Evolutionary conservation across 2,329 filamentous ascomycete genomes (phyloP).

Genomic region (Gyromitra esculenta): DNA sequence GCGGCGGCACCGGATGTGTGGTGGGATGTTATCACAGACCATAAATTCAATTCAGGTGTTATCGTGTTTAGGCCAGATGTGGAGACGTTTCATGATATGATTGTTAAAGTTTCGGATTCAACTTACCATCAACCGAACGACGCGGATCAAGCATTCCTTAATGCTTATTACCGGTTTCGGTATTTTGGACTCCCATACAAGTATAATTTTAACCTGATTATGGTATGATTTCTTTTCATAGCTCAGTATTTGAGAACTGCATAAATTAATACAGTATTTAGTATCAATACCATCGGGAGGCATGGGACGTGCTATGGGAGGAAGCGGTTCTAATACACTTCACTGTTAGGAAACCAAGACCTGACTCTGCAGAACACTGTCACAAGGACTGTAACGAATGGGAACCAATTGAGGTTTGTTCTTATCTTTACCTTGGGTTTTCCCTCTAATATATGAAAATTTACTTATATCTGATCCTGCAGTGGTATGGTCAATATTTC

Average conservation of each 20-base stretch:
- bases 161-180: conserved; percentile 57
- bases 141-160: conserved; percentile 58
- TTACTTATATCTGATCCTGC: conserved; percentile 16
- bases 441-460: not conserved
- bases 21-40: conserved; percentile 57
- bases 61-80: conserved; percentile 57
- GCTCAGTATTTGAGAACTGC: not conserved
- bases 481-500: conserved; percentile 65
- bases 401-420: conserved; percentile 56
- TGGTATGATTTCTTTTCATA: conserved; percentile 50
- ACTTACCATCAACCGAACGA: conserved; percentile 58
- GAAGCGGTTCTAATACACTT: conserved; percentile 58
- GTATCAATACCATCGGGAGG: conserved; percentile 57
- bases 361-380: conserved; percentile 55
- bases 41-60: conserved; percentile 58
- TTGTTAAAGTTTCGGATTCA: conserved; percentile 57
- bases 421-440: not conserved
- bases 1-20: conserved; percentile 58
- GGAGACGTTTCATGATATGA: conserved; percentile 57
- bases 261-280: conserved; percentile 30
- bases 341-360: conserved; percentile 56
- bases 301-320: conserved; percentile 58
- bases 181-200: conserved; percentile 58
- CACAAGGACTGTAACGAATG: conserved; percentile 57
- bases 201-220: conserved; percentile 59